Percentiles rank a stretch among this genome's conserved stretches.
Conservation (phyloP, 352 stramenopile genomes). For the Aphanomyces stellatus region DNA sequence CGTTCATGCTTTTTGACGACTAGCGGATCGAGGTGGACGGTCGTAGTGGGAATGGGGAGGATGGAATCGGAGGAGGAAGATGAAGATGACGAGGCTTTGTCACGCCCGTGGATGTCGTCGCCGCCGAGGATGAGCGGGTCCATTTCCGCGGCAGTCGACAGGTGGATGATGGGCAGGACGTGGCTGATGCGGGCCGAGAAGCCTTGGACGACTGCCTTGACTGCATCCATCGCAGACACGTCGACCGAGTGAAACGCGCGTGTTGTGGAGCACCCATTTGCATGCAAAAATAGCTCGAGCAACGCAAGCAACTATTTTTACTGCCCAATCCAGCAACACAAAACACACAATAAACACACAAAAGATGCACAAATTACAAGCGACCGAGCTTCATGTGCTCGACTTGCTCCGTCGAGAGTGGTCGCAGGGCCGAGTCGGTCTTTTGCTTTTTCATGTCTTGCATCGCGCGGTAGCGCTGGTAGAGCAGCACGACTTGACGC, state of each 20-base stretch:
- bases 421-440: neutral
- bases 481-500: slow-evolving; percentile 37
- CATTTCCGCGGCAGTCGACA: neutral
- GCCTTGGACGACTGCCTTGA: neutral
- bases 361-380: neutral
- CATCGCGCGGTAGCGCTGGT: slow-evolving; percentile 1
- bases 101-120: neutral
- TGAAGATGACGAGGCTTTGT: neutral
- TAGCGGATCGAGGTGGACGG: neutral
- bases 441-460: neutral
- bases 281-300: neutral
- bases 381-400: neutral
- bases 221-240: too few species aligned
- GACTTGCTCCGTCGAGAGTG: neutral
- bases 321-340: too few species aligned
- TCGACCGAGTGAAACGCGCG: too few species aligned
- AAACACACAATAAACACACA: too few species aligned
- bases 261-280: too few species aligned
- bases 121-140: neutral
- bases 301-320: neutral
- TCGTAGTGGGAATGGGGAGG: neutral
- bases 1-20: neutral
- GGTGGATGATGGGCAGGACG: neutral
- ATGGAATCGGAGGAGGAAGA: neutral
- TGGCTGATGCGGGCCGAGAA: neutral